Evolutionary conservation across 2,329 filamentous ascomycete species (phyloP).

Genomic region (Penicillium fuscoglaucum): DNA sequence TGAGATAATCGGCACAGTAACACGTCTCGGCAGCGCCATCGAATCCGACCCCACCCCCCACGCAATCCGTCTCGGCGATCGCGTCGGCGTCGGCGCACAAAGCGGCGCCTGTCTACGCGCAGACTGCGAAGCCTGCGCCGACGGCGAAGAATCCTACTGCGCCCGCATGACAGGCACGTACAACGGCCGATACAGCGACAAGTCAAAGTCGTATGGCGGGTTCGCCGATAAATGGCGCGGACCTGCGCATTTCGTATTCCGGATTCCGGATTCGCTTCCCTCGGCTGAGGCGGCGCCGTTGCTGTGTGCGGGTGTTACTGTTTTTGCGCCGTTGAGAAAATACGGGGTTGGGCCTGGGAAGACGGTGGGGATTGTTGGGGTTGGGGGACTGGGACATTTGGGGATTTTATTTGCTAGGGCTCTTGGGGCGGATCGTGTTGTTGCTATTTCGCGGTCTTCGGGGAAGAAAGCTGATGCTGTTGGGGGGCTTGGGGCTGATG

Average conservation of each 20-base stretch:
- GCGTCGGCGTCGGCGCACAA: slow-evolving; percentile 65
- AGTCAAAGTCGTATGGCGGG: slow-evolving; percentile 51
- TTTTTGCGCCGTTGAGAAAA: slow-evolving; percentile 67
- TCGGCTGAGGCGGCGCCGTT: slow-evolving; percentile 64
- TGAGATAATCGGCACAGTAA: slow-evolving; percentile 63
- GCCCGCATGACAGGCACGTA: slow-evolving; percentile 40
- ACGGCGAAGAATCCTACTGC: slow-evolving; percentile 44
- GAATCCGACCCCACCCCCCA: slow-evolving; percentile 15
- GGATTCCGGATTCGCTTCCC: slow-evolving; percentile 54
- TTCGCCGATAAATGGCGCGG: slow-evolving; percentile 58
- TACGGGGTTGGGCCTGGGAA: slow-evolving; percentile 70
- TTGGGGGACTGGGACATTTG: slow-evolving; percentile 74
- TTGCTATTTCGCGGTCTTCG: slow-evolving; percentile 55
- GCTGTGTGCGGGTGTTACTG: slow-evolving; percentile 75
- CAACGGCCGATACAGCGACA: slow-evolving; percentile 37
- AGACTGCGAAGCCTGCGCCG: slow-evolving; percentile 45
- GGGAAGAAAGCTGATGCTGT: slow-evolving; percentile 55
- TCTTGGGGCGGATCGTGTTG: slow-evolving; percentile 64
- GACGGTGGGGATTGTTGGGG: slow-evolving; percentile 68
- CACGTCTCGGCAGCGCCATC: slow-evolving; percentile 53
- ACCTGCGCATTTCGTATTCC: slow-evolving; percentile 59
- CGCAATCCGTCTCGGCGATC: slow-evolving; percentile 60
- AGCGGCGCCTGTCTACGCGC: slow-evolving; percentile 53
- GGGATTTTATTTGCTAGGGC: slow-evolving; percentile 70
- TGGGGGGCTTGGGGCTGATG: slow-evolving; percentile 54